These are phyloP conservation scores for Calonectria crousiana DNA, from an alignment of 2,329 filamentous ascomycete species.

Conservation along the genomic window DNA sequence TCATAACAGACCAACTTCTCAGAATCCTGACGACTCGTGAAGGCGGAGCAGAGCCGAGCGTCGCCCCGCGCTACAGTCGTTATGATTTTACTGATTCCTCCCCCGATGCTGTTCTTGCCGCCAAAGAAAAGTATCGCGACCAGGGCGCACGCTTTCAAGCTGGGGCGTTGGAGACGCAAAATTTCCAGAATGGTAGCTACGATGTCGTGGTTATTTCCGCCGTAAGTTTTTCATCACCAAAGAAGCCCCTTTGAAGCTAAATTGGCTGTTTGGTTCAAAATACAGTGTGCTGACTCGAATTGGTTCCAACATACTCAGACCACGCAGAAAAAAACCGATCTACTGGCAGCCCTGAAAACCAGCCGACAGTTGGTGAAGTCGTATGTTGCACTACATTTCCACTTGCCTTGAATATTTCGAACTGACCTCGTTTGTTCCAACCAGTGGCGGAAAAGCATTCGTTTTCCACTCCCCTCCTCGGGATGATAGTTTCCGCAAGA, in stretches of 20 bases:
- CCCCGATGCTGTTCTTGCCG: slow-evolving; percentile 45
- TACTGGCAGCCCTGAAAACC: neutral
- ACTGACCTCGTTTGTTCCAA: neutral
- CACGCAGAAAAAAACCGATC: slow-evolving; percentile 23
- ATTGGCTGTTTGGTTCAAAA: no score
- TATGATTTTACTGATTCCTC: slow-evolving; percentile 54
- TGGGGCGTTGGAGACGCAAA: slow-evolving; percentile 42
- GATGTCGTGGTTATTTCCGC: slow-evolving; percentile 42
- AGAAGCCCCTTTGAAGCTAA: no score
- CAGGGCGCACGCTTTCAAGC: slow-evolving; percentile 26
- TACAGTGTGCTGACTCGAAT: neutral
- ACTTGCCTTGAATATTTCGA: neutral
- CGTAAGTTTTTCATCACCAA: neutral
- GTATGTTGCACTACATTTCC: neutral
- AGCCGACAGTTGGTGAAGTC: slow-evolving; percentile 32
- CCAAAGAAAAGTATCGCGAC: slow-evolving; percentile 27
- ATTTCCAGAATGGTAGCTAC: slow-evolving; percentile 29
- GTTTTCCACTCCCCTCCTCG: slow-evolving; percentile 44
- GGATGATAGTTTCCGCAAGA: slow-evolving; percentile 48
- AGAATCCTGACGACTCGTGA: neutral
- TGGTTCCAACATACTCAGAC: neutral
- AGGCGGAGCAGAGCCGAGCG: neutral
- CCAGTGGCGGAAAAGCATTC: slow-evolving; percentile 39
- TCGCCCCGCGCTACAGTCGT: neutral
- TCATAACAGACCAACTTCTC: slow-evolving; percentile 35